Percentiles rank a stretch among this genome's conserved stretches.
Evolutionary conservation across 2,329 filamentous ascomycete genomes (phyloP).

Genomic region (Nannizzia gypsea): DNA sequence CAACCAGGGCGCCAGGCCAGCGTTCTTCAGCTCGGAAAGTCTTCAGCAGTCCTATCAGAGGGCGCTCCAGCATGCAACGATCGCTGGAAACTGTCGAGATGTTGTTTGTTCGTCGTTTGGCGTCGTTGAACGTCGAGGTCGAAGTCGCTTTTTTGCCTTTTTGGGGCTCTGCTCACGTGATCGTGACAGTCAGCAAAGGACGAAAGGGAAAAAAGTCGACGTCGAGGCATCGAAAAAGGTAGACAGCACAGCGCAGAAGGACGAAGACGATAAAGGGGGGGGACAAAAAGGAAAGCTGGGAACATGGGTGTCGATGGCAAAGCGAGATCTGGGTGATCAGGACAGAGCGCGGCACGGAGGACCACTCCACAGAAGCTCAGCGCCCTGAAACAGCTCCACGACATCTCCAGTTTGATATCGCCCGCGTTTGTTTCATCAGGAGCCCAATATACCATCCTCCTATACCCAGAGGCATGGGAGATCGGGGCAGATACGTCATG

Average conservation of each 20-base stretch:
- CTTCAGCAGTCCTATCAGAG: background rate
- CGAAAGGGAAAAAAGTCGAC: background rate
- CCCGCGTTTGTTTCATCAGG: background rate
- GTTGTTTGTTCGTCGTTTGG: background rate
- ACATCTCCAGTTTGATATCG: background rate
- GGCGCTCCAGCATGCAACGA: background rate
- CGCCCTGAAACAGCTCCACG: background rate
- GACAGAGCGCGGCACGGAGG: background rate
- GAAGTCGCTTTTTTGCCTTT: background rate
- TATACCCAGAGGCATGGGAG: no score
- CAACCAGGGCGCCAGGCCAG: background rate
- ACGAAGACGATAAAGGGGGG: background rate
- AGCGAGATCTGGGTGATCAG: background rate
- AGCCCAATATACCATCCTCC: background rate
- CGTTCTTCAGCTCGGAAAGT: background rate
- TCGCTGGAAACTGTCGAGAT: background rate
- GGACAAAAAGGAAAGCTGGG: background rate
- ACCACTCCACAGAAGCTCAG: background rate
- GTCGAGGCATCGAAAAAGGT: background rate
- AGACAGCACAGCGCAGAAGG: background rate
- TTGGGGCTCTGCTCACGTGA: slow-evolving; percentile 3
- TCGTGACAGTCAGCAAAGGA: background rate
- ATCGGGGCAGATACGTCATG: no score
- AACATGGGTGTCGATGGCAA: background rate
- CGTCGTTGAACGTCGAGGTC: background rate